phyloP scores from a whole-genome alignment of 768 basidiomycete genomes.

The Naganishia vaughanmartiniae region DNA sequence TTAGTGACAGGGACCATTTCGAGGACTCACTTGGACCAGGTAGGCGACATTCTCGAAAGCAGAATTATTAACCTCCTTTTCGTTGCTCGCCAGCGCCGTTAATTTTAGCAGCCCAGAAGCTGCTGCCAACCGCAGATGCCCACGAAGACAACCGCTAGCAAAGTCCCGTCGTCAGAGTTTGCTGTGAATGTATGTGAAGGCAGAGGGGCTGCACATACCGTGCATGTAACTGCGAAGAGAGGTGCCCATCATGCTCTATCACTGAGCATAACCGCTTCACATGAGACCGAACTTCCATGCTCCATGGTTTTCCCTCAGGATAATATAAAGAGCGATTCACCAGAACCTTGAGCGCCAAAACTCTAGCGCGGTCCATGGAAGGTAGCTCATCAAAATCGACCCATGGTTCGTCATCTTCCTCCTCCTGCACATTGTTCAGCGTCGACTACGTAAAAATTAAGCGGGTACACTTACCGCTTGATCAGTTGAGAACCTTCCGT shows the following conservation, averaged over 20 bases:
- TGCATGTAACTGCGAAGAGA: slow-evolving; percentile 60
- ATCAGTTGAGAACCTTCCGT: slow-evolving; percentile 53
- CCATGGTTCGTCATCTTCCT: slow-evolving; percentile 63
- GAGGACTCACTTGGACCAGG: slow-evolving; percentile 66
- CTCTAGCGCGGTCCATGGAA: slow-evolving; percentile 64
- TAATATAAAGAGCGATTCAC: slow-evolving; percentile 75
- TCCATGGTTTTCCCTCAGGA: slow-evolving; percentile 52
- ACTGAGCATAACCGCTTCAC: slow-evolving; percentile 71
- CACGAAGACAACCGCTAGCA: slow-evolving; percentile 57
- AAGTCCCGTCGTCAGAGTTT: slow-evolving; percentile 25
- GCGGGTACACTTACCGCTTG: slow-evolving; percentile 1
- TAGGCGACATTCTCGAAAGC: slow-evolving; percentile 71
- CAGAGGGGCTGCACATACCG: slow-evolving; percentile 54
- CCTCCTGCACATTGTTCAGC: slow-evolving; percentile 5
- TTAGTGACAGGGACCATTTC: not conserved
- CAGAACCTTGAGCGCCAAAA: slow-evolving; percentile 74
- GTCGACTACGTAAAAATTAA: not conserved
- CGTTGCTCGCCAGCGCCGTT: slow-evolving; percentile 58
- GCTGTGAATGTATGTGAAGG: not conserved
- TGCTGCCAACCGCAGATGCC: slow-evolving; percentile 79
- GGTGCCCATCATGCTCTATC: slow-evolving; percentile 67
- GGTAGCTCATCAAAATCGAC: slow-evolving; percentile 65
- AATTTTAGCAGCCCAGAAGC: slow-evolving; percentile 77
- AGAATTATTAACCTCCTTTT: slow-evolving; percentile 57
- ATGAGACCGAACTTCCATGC: slow-evolving; percentile 57